These are phyloP conservation scores for Sarocladium brachiariae DNA, from an alignment of 2,329 filamentous ascomycete species.

Conservation along the genomic window DNA sequence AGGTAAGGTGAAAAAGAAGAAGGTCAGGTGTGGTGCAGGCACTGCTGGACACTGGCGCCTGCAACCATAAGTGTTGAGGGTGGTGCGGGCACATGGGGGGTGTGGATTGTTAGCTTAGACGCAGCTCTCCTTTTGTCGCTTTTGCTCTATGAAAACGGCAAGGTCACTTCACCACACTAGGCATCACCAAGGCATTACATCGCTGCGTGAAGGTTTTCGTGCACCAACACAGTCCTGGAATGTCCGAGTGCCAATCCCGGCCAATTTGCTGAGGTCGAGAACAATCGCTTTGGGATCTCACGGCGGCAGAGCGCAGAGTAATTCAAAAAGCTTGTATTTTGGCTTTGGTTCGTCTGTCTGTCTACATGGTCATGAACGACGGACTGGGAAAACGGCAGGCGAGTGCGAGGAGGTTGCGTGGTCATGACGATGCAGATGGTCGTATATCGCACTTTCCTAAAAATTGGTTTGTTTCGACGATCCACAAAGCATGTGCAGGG, in stretches of 20 bases:
- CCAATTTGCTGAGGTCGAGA: not conserved
- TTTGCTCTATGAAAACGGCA: too few species aligned
- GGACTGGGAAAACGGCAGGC: too few species aligned
- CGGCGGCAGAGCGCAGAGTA: not conserved
- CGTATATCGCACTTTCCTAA: not conserved
- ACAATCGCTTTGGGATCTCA: not conserved
- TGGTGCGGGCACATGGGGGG: not conserved
- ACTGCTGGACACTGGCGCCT: too few species aligned
- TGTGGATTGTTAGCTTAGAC: not conserved
- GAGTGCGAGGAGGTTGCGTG: not conserved
- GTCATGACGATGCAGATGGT: not conserved
- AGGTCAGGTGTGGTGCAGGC: too few species aligned
- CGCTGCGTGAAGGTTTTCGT: not conserved
- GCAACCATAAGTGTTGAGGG: too few species aligned
- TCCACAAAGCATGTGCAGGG: not conserved
- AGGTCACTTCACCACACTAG: not conserved
- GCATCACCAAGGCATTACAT: not conserved
- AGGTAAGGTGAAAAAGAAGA: too few species aligned
- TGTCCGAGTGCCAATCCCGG: not conserved
- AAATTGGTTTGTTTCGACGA: not conserved
- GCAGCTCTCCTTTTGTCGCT: too few species aligned
- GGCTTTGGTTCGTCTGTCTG: not conserved
- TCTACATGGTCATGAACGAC: too few species aligned
- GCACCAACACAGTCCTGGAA: not conserved
- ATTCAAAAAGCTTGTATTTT: too few species aligned